Base-by-base conservation (phyloP, 768 basidiomycete genomes). In the Podaxis pistillaris region DNA sequence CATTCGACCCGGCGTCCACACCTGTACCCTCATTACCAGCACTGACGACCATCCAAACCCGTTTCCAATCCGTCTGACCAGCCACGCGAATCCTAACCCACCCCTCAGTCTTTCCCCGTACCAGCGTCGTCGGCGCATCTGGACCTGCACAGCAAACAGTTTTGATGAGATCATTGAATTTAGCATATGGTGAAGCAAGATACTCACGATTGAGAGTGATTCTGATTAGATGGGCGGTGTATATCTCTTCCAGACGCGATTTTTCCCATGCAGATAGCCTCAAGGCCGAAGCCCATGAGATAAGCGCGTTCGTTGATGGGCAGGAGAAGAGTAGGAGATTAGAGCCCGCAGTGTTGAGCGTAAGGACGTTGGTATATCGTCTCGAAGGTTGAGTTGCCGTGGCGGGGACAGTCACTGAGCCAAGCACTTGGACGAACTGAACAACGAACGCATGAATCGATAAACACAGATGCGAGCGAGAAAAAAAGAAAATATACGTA, bases 1-100 rank as follows among this genome's bases (percentile, higher is more conserved):
- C 38, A 24, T 41, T 41, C 3, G 59, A n/a, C 4, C 38, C 3
- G 2, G 59, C 5, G 2, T 53, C 59, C 30, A 71, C 58, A 64
- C 69, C 69, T 28, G 66, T 67, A n/a, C 65, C 68, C 40, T 76
- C 75, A n/a, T 73, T 69, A 4, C 81, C 83, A 53, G 83, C 82
- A 63, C 78, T 79, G 4, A 97, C 77, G 5, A 89, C 84, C 79
- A 93, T 85, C 91, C 93, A 98, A 50, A 95, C 81, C 46, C 86
- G 83, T 72, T 94, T 94, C 96, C 96, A 98, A 67, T 97, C 94
- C 0, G 93, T 95, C 68, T 95, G 94, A n/a, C 96, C 96, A n/a
- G 95, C 90, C 41, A 98, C 81, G 50, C 96, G 88, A 51, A 94
- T 83, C 67, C 89, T 85, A 17, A 94, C 90, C 91, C 92, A 95